Conservation (phyloP, 495 filamentous ascomycete genomes). For the Lepidopterella palustris region DNA sequence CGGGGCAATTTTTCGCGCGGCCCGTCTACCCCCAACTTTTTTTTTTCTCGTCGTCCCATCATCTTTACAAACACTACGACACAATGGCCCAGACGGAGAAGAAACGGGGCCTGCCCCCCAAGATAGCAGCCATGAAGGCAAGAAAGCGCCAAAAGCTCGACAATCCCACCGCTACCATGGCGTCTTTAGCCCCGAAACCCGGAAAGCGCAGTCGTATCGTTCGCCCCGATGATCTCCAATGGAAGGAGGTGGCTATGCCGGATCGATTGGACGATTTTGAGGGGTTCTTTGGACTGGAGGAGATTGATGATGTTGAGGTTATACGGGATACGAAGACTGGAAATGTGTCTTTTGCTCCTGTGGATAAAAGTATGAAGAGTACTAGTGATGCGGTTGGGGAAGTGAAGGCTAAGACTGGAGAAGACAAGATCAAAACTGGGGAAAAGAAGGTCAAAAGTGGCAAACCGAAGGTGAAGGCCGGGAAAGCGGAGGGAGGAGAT, state of each 20-base stretch:
- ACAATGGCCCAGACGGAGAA: constrained; percentile 8
- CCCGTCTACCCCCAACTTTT: constrained; percentile 12
- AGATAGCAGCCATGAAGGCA: constrained; percentile 26
- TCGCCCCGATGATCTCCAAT: constrained; percentile 61
- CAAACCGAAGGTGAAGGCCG: too few relatives aligned
- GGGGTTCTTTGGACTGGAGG: constrained; percentile 89
- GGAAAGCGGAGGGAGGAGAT: neutral
- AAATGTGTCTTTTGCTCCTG: constrained; percentile 39
- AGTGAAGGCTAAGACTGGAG: neutral
- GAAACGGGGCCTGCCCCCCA: constrained; percentile 26
- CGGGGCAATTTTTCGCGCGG: constrained; percentile 17
- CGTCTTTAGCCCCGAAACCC: neutral
- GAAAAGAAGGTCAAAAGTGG: neutral
- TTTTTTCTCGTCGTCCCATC: neutral
- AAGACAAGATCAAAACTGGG: too few relatives aligned
- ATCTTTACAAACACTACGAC: neutral
- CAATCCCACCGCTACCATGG: neutral
- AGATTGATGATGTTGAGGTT: constrained; percentile 84
- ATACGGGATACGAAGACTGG: constrained; percentile 50
- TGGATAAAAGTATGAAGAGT: neutral
- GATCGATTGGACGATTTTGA: constrained; percentile 87
- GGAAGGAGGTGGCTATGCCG: constrained; percentile 76
- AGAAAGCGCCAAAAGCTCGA: constrained; percentile 32
- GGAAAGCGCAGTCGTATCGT: constrained; percentile 15
- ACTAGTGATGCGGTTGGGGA: neutral